Percentiles rank a stretch among this genome's conserved stretches.
These are phyloP conservation scores for Prunus fruticosa DNA, from an alignment of 306 rosid genomes.

Conservation along the genomic window DNA sequence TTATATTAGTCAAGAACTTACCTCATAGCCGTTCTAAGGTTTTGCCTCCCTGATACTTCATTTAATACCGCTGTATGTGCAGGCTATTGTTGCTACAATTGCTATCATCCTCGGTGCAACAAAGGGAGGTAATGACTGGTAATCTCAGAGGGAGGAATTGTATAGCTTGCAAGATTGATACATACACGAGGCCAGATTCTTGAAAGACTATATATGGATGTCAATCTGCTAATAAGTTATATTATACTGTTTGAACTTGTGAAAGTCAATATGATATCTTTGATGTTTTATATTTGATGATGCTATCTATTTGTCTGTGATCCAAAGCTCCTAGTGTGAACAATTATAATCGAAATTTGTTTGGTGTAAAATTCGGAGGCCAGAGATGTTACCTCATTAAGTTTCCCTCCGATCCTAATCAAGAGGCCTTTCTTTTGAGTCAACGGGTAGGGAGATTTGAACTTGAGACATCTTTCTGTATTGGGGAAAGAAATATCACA, in stretches of 20 bases:
- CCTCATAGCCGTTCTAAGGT: not conserved
- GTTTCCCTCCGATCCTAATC: too few relatives aligned
- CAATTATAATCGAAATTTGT: not conserved
- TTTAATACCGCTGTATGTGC: slow-evolving; percentile 24
- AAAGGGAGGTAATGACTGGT: slow-evolving; percentile 49
- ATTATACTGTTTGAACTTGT: not conserved
- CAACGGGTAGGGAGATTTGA: too few relatives aligned
- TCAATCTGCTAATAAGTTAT: not conserved
- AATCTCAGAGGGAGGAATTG: slow-evolving; percentile 34
- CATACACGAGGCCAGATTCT: slow-evolving; percentile 11
- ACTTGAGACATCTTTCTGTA: too few relatives aligned
- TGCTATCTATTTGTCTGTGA: not conserved
- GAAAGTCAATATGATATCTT: not conserved
- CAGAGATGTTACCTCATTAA: too few relatives aligned
- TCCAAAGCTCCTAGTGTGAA: not conserved
- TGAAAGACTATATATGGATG: slow-evolving; percentile 4
- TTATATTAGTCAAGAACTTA: not conserved
- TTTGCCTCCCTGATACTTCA: not conserved
- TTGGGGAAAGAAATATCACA: too few relatives aligned
- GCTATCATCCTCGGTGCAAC: slow-evolving; percentile 62
- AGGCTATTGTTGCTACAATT: slow-evolving; percentile 72
- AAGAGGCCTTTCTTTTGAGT: too few relatives aligned
- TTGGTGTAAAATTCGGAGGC: too few relatives aligned
- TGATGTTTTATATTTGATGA: not conserved
- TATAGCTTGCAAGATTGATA: slow-evolving; percentile 34